Conservation (phyloP, 2,329 filamentous ascomycete species). For the Venturia pyrina region DNA sequence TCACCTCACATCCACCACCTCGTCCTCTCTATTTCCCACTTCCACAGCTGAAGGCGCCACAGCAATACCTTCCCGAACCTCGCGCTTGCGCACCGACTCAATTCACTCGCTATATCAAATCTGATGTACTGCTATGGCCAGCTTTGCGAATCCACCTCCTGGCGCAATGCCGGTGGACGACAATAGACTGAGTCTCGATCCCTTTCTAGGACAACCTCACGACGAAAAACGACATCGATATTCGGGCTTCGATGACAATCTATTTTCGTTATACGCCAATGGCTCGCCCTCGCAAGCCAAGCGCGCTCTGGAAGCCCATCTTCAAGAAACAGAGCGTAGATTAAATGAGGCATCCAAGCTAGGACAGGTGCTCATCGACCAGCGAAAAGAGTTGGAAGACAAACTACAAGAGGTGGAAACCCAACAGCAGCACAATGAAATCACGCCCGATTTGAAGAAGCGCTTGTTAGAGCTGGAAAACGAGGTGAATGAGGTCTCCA, state of each 20-base stretch:
- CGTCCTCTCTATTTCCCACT: too few species aligned
- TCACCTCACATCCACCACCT: background rate
- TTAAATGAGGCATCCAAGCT: constrained; percentile 86
- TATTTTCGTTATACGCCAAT: constrained; percentile 54
- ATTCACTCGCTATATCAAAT: background rate
- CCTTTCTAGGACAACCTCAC: constrained; percentile 16
- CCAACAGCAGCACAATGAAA: constrained; percentile 52
- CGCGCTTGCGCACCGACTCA: background rate
- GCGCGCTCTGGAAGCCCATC: constrained; percentile 78
- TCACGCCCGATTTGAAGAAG: constrained; percentile 71
- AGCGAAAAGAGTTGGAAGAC: constrained; percentile 73
- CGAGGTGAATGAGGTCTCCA: constrained; percentile 89
- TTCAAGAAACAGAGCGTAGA: constrained; percentile 83
- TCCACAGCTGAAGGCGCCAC: background rate
- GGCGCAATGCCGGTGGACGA: constrained; percentile 32
- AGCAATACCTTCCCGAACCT: background rate
- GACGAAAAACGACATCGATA: constrained; percentile 5
- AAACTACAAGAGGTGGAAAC: constrained; percentile 77
- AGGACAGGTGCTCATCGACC: constrained; percentile 76
- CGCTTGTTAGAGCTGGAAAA: constrained; percentile 81
- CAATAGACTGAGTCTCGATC: constrained; percentile 27
- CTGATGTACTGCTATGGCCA: constrained; percentile 28
- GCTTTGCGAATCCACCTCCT: constrained; percentile 29
- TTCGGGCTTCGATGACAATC: constrained; percentile 4
- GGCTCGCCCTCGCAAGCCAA: constrained; percentile 74